Conservation (phyloP, 2,329 filamentous ascomycete genomes). For the Aspergillus niger region DNA sequence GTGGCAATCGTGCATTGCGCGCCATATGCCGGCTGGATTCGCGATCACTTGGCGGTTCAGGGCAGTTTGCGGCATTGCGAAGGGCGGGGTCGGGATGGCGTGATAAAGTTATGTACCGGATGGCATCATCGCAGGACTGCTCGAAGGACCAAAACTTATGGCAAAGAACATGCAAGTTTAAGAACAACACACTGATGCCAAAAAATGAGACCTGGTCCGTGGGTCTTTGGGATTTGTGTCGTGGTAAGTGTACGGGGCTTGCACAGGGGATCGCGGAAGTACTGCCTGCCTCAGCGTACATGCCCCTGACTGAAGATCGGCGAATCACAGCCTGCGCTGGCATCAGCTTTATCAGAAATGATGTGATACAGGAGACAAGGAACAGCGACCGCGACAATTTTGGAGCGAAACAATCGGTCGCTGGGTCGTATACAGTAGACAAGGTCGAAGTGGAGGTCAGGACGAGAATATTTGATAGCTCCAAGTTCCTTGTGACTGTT, state of each 20-base stretch:
- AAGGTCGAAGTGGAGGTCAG: too few species aligned
- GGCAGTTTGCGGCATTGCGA: slow-evolving; percentile 26
- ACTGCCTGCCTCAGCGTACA: too few species aligned
- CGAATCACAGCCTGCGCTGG: neutral
- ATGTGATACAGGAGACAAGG: neutral
- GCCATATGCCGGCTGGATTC: neutral
- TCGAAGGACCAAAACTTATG: neutral
- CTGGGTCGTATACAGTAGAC: too few species aligned
- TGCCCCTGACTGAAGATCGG: neutral
- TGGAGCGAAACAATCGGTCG: too few species aligned
- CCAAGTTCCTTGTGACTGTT: too few species aligned
- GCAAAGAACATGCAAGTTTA: accelerated
- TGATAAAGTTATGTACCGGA: slow-evolving; percentile 22
- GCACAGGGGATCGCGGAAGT: too few species aligned
- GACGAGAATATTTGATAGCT: too few species aligned
- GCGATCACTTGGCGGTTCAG: neutral
- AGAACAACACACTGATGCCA: neutral
- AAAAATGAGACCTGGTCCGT: neutral
- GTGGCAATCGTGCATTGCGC: neutral
- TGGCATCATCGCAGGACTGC: slow-evolving; percentile 1
- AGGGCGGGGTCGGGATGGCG: slow-evolving; percentile 37
- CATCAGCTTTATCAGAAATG: neutral
- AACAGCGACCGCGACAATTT: too few species aligned
- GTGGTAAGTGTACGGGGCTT: too few species aligned
- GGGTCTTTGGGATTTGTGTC: too few species aligned